phyloP scores from a whole-genome alignment of 2,329 filamentous ascomycete genomes.

The Aspergillus pseudotamarii region DNA sequence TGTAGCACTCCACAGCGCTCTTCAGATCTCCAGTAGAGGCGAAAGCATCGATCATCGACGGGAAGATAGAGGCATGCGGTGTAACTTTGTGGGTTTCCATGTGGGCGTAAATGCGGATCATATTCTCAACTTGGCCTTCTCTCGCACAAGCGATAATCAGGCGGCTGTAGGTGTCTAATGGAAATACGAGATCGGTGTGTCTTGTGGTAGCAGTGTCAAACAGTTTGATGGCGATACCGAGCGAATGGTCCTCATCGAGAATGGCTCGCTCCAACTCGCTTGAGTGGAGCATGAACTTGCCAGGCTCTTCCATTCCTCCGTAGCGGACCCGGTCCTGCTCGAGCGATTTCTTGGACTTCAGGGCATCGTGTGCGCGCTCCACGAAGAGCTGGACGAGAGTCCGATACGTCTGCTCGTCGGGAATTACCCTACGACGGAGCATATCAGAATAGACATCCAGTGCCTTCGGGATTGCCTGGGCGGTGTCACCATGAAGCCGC shows the following conservation, averaged over 20 bases:
- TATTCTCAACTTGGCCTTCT: constrained; percentile 78
- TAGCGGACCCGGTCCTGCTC: constrained; percentile 83
- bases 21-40: constrained; percentile 77
- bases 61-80: constrained; percentile 81
- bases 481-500: constrained; percentile 74
- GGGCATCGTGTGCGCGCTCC: constrained; percentile 76
- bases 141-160: constrained; percentile 86
- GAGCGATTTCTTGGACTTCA: constrained; percentile 69
- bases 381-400: constrained; percentile 83
- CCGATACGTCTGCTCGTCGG: constrained; percentile 84
- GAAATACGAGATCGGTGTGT: constrained; percentile 65
- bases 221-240: constrained; percentile 81
- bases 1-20: constrained; percentile 92
- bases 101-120: constrained; percentile 87
- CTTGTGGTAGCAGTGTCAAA: constrained; percentile 75
- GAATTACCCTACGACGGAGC: constrained; percentile 79
- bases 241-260: constrained; percentile 80
- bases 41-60: constrained; percentile 93
- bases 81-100: constrained; percentile 79
- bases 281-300: constrained; percentile 85
- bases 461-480: constrained; percentile 85
- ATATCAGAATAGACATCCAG: constrained; percentile 96
- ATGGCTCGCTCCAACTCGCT: constrained; percentile 86
- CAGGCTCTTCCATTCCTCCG: constrained; percentile 79
- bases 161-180: constrained; percentile 79